These are phyloP conservation scores for Cucurbita argyrosperma DNA, from an alignment of 306 rosid species.

Conservation along the genomic window DNA sequence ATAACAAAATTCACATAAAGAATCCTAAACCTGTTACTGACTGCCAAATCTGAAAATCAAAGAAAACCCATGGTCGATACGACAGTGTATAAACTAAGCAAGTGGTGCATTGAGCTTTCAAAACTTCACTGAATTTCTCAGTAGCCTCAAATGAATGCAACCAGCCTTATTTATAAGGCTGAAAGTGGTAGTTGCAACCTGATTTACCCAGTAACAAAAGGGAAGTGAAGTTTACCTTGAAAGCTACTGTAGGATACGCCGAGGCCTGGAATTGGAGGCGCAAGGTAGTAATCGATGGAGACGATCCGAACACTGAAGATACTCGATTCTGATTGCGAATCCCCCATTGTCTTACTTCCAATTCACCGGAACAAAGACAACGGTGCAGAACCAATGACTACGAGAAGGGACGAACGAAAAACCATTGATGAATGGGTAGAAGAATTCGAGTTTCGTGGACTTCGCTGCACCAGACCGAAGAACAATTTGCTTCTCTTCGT, in stretches of 20 bases:
- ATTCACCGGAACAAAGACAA: neutral
- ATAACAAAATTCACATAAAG: neutral
- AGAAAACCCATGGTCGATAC: neutral
- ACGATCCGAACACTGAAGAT: slow-evolving; percentile 65
- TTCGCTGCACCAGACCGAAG: neutral
- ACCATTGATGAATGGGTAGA: neutral
- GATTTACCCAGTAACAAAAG: neutral
- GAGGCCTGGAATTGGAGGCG: slow-evolving; percentile 44
- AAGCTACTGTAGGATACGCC: slow-evolving; percentile 71
- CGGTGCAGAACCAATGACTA: neutral
- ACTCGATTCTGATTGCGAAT: slow-evolving; percentile 4
- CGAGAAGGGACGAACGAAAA: neutral
- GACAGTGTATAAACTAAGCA: neutral
- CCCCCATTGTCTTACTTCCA: slow-evolving; percentile 15
- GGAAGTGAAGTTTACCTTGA: slow-evolving; percentile 37
- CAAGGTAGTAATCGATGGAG: slow-evolving; percentile 70
- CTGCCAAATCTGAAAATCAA: neutral
- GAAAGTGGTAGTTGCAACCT: too few relatives aligned
- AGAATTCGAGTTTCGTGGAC: neutral
- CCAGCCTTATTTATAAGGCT: too few relatives aligned
- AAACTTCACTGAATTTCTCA: too few relatives aligned
- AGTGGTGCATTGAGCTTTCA: neutral
- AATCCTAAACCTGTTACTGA: neutral
- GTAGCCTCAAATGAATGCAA: too few relatives aligned
- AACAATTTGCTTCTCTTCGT: neutral